Conservation (phyloP, 139 green algal species). For the Chlamydomonas sp. region DNA sequence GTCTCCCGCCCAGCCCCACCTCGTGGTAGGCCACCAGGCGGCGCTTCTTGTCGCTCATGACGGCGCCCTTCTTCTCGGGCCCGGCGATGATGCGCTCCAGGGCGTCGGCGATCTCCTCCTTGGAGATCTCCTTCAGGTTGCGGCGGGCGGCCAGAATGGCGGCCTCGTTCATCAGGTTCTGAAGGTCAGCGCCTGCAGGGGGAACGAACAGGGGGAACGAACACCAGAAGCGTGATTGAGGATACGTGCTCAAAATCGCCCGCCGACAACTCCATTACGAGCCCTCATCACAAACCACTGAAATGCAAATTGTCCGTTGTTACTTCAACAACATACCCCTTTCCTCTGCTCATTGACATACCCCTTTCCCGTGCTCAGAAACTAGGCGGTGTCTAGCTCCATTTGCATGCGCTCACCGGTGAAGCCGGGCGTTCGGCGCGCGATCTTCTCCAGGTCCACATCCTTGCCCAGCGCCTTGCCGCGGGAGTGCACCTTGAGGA, state of each 20-base stretch:
- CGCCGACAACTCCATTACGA: no score
- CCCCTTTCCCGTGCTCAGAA: no score
- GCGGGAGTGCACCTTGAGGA: constrained; percentile 89
- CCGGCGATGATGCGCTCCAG: constrained; percentile 99
- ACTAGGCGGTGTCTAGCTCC: no score
- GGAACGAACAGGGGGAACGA: background rate
- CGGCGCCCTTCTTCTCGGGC: constrained; percentile 97
- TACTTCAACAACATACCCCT: no score
- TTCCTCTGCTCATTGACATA: no score
- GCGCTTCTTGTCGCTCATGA: constrained; percentile 97
- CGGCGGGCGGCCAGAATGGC: constrained; percentile 97
- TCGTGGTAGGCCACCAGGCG: constrained; percentile 98
- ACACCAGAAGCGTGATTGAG: background rate
- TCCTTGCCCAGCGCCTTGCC: constrained; percentile 98
- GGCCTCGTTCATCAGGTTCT: constrained; percentile 99
- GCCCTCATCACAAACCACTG: no score
- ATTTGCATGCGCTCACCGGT: constrained; percentile 46
- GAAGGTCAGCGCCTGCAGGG: constrained; percentile 89
- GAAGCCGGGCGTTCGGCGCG: constrained; percentile 95
- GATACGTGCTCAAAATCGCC: no score
- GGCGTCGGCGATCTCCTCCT: constrained; percentile 99
- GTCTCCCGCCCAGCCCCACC: constrained; percentile 32
- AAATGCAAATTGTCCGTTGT: no score
- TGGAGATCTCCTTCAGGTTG: constrained; percentile 97
- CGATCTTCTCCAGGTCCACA: constrained; percentile 95